Percentiles rank a stretch among this genome's conserved stretches.
These are phyloP conservation scores for Niebla homalea DNA, from an alignment of 495 filamentous ascomycete species.

Conservation along the genomic window DNA sequence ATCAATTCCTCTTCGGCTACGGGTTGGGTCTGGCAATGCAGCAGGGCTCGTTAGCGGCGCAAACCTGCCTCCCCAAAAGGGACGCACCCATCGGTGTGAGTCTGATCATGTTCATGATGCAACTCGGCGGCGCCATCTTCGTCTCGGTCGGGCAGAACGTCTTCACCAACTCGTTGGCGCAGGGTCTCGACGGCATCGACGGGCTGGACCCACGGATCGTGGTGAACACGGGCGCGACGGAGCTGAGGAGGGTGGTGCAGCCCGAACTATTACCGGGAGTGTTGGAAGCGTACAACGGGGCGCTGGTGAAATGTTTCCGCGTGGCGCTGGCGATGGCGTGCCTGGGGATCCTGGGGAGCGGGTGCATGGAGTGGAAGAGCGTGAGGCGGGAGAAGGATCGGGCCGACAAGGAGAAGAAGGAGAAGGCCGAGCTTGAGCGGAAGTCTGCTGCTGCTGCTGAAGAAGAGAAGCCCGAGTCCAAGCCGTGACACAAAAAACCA, in stretches of 20 bases:
- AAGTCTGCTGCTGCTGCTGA: not conserved
- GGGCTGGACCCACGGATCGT: slow-evolving; percentile 34
- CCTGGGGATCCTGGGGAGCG: slow-evolving; percentile 33
- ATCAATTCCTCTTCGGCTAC: slow-evolving; percentile 55
- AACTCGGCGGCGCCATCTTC: slow-evolving; percentile 54
- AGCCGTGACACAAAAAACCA: not conserved
- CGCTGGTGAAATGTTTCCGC: slow-evolving; percentile 39
- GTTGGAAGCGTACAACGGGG: slow-evolving; percentile 43
- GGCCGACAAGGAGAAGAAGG: slow-evolving; percentile 4
- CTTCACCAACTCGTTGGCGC: slow-evolving; percentile 44
- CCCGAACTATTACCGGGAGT: slow-evolving; percentile 28
- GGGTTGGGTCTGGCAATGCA: slow-evolving; percentile 66
- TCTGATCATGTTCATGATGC: slow-evolving; percentile 53
- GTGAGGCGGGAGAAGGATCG: slow-evolving; percentile 33
- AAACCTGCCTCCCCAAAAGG: slow-evolving; percentile 40
- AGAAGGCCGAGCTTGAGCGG: not conserved
- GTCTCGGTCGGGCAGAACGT: slow-evolving; percentile 50
- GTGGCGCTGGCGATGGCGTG: slow-evolving; percentile 41
- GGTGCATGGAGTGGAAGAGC: slow-evolving; percentile 49
- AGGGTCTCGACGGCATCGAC: slow-evolving; percentile 30
- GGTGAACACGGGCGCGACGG: slow-evolving; percentile 44
- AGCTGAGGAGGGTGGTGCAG: slow-evolving; percentile 30
- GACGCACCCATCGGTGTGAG: slow-evolving; percentile 51
- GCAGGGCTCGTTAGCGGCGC: slow-evolving; percentile 48
- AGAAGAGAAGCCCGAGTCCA: not conserved